phyloP scores from a whole-genome alignment of 73 alveolate species.

The Durusdinium trenchii region DNA sequence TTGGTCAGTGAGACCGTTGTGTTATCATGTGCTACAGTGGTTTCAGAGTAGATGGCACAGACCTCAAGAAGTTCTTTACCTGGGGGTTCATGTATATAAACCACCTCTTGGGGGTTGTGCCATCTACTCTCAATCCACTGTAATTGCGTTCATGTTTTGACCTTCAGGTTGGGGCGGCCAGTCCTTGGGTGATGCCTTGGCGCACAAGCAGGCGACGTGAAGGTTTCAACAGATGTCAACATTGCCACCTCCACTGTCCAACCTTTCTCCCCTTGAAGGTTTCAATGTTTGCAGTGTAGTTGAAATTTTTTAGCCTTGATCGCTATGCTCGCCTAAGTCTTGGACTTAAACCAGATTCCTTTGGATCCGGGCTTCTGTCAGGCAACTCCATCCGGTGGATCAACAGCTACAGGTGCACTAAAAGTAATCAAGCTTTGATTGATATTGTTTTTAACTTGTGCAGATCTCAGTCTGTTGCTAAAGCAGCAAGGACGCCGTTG shows the following conservation, averaged over 20 bases:
- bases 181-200: slow-evolving; percentile 94
- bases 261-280: too few relatives aligned
- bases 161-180: slow-evolving; percentile 76
- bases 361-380: too few relatives aligned
- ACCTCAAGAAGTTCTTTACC: too few relatives aligned
- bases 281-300: too few relatives aligned
- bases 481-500: neutral
- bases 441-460: neutral
- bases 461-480: neutral
- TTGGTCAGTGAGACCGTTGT: too few relatives aligned
- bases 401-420: slow-evolving; percentile 1
- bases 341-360: neutral
- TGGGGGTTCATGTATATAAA: too few relatives aligned
- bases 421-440: neutral
- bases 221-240: too few relatives aligned
- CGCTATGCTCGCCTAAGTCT: neutral
- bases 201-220: slow-evolving; percentile 67
- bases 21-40: too few relatives aligned
- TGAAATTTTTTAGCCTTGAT: neutral
- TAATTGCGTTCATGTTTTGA: neutral
- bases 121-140: too few relatives aligned
- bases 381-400: slow-evolving; percentile 59
- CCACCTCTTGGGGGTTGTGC: too few relatives aligned
- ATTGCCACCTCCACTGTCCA: too few relatives aligned
- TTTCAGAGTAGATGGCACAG: too few relatives aligned